Conservation (phyloP, 148 eudicot genomes). For the Fallopia convolvulus region DNA sequence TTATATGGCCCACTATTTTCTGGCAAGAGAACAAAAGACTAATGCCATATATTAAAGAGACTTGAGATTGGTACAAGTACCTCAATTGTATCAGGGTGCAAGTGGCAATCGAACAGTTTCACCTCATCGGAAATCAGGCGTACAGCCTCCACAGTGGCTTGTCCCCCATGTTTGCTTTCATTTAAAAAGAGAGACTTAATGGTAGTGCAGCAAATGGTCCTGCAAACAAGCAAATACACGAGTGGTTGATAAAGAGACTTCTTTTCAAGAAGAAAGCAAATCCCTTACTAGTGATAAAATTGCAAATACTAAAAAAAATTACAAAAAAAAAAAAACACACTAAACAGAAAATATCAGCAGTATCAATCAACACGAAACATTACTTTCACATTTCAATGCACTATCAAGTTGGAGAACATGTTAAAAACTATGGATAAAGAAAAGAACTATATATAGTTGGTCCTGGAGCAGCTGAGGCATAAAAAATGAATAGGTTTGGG, state of each 20-base stretch:
- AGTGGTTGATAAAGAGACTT: background rate
- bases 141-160: constrained; percentile 79
- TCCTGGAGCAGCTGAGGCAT: background rate
- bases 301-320: background rate
- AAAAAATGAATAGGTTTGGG: background rate
- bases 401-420: background rate
- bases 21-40: background rate
- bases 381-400: background rate
- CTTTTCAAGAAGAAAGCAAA: constrained; percentile 6
- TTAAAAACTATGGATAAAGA: background rate
- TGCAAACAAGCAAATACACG: constrained; percentile 20
- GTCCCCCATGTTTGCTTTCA: constrained; percentile 94
- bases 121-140: constrained; percentile 66
- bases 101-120: constrained; percentile 61
- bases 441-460: background rate
- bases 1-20: background rate
- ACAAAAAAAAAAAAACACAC: background rate
- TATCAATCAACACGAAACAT: background rate
- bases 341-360: background rate
- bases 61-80: constrained; percentile 21
- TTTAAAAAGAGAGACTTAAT: constrained; percentile 62
- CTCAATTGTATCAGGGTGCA: constrained; percentile 84
- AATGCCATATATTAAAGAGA: background rate
- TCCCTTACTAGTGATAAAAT: background rate
- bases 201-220: constrained; percentile 57